phyloP scores from a whole-genome alignment of 1,284 basidiomycete species.

The Cutaneotrichosporon sp. region DNA sequence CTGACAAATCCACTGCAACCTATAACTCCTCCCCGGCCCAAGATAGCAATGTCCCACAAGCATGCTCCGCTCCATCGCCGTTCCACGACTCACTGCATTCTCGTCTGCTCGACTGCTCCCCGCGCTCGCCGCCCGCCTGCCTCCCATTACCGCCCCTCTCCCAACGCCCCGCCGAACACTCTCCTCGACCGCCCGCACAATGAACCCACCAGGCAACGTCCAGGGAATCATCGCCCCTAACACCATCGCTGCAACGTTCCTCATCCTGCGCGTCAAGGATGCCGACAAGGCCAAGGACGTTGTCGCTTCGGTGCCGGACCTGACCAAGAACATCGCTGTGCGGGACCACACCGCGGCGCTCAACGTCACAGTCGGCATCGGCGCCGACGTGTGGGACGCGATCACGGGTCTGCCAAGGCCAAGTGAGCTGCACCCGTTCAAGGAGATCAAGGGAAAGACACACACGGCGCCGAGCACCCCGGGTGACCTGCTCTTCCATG shows the following conservation, averaged over 20 bases:
- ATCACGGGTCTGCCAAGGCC: constrained; percentile 16
- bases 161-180: not conserved
- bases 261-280: constrained; percentile 33
- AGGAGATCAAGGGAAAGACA: constrained; percentile 16
- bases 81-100: not conserved
- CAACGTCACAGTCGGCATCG: constrained; percentile 22
- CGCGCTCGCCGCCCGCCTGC: not conserved
- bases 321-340: constrained; percentile 21
- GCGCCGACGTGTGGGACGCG: constrained; percentile 18
- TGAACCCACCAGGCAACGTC: not conserved
- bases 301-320: constrained; percentile 3
- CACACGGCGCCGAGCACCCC: constrained; percentile 21
- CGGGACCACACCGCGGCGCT: constrained; percentile 15
- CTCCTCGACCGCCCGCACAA: not conserved
- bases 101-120: not conserved
- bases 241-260: constrained; percentile 21
- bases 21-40: not conserved
- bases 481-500: constrained; percentile 23
- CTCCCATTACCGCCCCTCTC: not conserved
- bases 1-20: not conserved
- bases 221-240: constrained; percentile 19
- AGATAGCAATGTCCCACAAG: not conserved
- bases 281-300: constrained; percentile 3
- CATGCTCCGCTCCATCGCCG: not conserved
- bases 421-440: constrained; percentile 20